These are phyloP conservation scores for Corymbia maculata DNA, from an alignment of 345 rosid species.

Conservation along the genomic window DNA sequence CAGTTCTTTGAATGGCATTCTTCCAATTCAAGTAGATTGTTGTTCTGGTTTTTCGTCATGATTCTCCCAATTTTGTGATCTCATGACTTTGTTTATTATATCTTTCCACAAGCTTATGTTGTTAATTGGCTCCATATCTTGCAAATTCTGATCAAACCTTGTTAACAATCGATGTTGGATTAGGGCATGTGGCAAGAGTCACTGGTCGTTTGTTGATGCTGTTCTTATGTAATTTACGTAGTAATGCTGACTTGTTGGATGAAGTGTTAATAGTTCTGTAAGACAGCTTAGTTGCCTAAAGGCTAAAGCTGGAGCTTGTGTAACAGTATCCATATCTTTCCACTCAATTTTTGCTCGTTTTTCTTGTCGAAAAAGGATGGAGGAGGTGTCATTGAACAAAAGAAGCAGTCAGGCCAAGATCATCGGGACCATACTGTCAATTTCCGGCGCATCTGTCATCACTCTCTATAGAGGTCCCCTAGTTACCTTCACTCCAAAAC, in stretches of 20 bases:
- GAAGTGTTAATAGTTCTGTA: neutral
- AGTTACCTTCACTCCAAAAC: neutral
- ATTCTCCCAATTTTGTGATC: neutral
- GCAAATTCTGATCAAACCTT: neutral
- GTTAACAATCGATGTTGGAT: neutral
- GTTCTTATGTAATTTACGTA: neutral
- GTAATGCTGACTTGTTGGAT: neutral
- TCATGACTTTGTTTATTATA: neutral
- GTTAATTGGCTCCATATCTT: neutral
- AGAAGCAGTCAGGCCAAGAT: constrained; percentile 30
- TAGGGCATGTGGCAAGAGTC: neutral
- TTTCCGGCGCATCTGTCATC: constrained; percentile 25
- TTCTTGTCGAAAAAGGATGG: constrained; percentile 15
- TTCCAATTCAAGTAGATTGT: neutral
- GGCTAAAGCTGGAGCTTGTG: neutral
- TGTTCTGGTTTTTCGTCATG: neutral
- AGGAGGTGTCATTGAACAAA: constrained; percentile 15
- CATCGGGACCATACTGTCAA: constrained; percentile 26
- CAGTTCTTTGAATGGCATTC: neutral
- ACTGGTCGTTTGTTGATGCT: neutral
- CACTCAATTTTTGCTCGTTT: neutral
- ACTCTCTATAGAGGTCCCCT: constrained; percentile 37
- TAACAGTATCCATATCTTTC: neutral
- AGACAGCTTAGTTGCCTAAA: neutral
- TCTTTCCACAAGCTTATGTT: neutral